These are phyloP conservation scores for Phlegmacium glaucopus DNA, from an alignment of 768 basidiomycete species.

Conservation along the genomic window DNA sequence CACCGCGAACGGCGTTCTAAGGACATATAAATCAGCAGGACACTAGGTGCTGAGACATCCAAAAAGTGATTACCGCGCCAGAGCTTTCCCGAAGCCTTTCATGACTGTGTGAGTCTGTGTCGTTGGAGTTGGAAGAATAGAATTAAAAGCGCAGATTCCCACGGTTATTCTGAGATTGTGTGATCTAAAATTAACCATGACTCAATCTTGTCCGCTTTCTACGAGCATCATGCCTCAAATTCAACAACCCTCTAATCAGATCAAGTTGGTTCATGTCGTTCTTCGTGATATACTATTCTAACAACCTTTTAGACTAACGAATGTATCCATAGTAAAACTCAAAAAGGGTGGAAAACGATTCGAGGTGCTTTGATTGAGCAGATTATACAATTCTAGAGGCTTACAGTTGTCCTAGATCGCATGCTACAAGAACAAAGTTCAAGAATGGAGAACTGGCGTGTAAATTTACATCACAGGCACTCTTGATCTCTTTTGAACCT, in stretches of 20 bases:
- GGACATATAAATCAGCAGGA: not conserved
- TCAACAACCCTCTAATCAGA: constrained; percentile 86
- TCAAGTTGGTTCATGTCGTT: constrained; percentile 50
- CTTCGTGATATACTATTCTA: constrained; percentile 2
- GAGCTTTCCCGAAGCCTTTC: constrained; percentile 82
- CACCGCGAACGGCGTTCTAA: constrained; percentile 87
- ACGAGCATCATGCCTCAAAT: constrained; percentile 42
- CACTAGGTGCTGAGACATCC: constrained; percentile 11
- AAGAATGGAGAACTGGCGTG: constrained; percentile 93
- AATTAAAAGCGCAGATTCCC: not conserved
- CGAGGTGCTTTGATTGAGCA: constrained; percentile 52
- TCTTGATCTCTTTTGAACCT: not conserved
- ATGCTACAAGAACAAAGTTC: constrained; percentile 99
- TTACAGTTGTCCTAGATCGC: constrained; percentile 57
- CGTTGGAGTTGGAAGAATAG: not conserved
- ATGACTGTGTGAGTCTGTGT: constrained; percentile 42
- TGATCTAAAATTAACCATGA: too few relatives aligned
- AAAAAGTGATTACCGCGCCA: constrained; percentile 53
- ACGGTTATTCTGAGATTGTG: not conserved
- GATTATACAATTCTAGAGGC: too few relatives aligned
- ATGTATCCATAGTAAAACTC: constrained; percentile 92
- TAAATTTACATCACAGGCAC: constrained; percentile 34
- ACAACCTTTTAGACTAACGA: constrained; percentile 69
- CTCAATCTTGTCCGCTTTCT: not conserved
- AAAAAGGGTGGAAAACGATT: constrained; percentile 98